Base-by-base conservation (phyloP, 2,329 filamentous ascomycete species). In the Penicillium olsonii region DNA sequence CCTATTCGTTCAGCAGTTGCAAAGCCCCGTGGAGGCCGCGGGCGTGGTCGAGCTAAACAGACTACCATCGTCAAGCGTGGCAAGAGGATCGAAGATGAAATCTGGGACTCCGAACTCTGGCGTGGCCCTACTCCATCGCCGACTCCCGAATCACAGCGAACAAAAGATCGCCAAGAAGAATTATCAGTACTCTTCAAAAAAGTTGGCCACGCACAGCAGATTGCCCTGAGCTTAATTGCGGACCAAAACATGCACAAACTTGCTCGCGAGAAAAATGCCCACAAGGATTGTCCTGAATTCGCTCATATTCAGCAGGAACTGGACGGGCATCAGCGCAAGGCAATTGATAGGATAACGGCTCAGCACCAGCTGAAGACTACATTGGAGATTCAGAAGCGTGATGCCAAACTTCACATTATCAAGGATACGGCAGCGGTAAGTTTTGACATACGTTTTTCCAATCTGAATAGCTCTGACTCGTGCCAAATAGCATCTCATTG, bases 141-240 rank as follows among this genome's bases (percentile, higher is more conserved):
- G 5, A 67, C 61, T 53, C 64, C 66, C 47, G 58, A 66, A 33
- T 66, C 71, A 33, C 63, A 71, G 54, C 65, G 68, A 29, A 64
- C 75, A 19, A 68, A 69, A 45, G 64, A 70, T 35, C 68, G 74
- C 9, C 71, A 75, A 57, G 67, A 68, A 14, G 71, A 76, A 51
- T 50, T 77, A 31, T 70, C 72, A 37, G 64, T 66, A 22, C 65
- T 70, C 8, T 77, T 73, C 53, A 72, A 68, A 49, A 68, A 65
- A 42, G 66, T 77, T 11, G 73, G 69, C 20, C 61, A 66, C 18
- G 70, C 68, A 5, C 74, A 77, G 50, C 60, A 67, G 42, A 55
- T 74, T 24, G 68, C 74, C 11, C 60, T 77, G 39, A 65, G 64
- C 20, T 62, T 72, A 10, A 52, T 76, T 41, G 71, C 72, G 4